Evolutionary conservation across 208 protist species (phyloP).

Genomic region (Leishmania gerbilli): DNA sequence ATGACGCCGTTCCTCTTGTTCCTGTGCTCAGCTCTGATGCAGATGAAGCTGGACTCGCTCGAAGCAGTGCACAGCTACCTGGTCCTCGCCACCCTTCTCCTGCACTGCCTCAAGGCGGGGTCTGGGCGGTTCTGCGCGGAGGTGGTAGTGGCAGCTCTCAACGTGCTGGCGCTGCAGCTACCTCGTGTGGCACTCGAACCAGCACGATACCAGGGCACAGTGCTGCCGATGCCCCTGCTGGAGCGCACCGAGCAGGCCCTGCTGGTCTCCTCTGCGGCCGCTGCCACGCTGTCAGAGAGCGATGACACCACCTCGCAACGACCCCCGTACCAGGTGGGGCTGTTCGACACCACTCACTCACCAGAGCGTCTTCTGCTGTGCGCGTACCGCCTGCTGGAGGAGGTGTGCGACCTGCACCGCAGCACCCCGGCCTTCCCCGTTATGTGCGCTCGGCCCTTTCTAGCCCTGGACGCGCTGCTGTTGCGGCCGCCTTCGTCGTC

Average conservation of each 20-base stretch:
- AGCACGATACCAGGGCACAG: conserved; percentile 54
- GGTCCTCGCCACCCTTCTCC: conserved; percentile 48
- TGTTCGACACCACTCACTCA: conserved; percentile 38
- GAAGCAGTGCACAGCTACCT: conserved; percentile 55
- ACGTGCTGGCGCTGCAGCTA: conserved; percentile 77
- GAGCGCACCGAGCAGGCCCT: conserved; percentile 45
- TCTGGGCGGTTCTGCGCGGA: conserved; percentile 63
- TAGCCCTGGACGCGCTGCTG: conserved; percentile 44
- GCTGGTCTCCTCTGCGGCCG: conserved; percentile 13
- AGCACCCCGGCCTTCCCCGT: conserved; percentile 54
- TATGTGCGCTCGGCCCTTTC: conserved; percentile 53
- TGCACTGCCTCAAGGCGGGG: conserved; percentile 34
- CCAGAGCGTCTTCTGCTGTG: conserved; percentile 47
- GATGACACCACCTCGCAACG: not conserved
- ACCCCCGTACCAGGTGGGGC: conserved; percentile 28
- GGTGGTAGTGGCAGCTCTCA: conserved; percentile 63
- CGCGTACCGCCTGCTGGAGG: conserved; percentile 65
- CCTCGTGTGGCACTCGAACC: conserved; percentile 56
- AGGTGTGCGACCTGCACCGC: conserved; percentile 49
- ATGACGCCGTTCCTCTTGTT: conserved; percentile 77
- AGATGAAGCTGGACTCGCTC: conserved; percentile 58
- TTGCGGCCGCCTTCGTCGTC: conserved; percentile 5
- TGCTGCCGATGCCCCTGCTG: conserved; percentile 65
- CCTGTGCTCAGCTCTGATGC: conserved; percentile 63
- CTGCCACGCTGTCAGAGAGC: not conserved